These are phyloP conservation scores for Alternaria panax DNA, from an alignment of 2,329 filamentous ascomycete genomes.

Conservation along the genomic window DNA sequence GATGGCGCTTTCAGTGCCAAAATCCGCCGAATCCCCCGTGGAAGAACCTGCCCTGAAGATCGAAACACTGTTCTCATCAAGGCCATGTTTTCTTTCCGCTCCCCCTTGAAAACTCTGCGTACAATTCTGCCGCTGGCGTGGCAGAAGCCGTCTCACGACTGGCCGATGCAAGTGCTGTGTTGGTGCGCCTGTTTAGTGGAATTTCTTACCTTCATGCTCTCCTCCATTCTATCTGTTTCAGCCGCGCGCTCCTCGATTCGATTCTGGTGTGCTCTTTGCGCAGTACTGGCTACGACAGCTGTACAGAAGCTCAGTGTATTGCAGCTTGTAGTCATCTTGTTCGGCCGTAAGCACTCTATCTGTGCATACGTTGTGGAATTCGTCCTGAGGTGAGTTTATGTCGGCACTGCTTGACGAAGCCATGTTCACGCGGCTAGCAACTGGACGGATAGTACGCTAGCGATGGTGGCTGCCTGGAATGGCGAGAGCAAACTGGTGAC, in stretches of 20 bases:
- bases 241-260: background rate
- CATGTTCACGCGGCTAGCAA: background rate
- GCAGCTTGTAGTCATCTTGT: background rate
- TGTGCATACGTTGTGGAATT: background rate
- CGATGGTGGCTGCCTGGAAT: background rate
- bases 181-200: background rate
- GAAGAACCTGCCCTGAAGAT: background rate
- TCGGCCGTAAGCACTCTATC: background rate
- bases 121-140: background rate
- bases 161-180: background rate
- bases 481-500: background rate
- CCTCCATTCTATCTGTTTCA: background rate
- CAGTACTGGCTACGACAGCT: constrained; percentile 1
- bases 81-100: background rate
- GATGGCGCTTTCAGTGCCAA: background rate
- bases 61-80: background rate
- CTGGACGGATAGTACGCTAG: background rate
- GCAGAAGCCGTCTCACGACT: background rate
- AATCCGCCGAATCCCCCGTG: background rate
- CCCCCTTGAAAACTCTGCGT: background rate
- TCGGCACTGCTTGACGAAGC: background rate
- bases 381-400: constrained; percentile 1
- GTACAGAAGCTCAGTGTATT: constrained; percentile 2
- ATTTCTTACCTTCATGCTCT: background rate
- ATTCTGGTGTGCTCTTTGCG: background rate